Conservation (phyloP, 345 rosid species). For the Luvunga scandens region DNA sequence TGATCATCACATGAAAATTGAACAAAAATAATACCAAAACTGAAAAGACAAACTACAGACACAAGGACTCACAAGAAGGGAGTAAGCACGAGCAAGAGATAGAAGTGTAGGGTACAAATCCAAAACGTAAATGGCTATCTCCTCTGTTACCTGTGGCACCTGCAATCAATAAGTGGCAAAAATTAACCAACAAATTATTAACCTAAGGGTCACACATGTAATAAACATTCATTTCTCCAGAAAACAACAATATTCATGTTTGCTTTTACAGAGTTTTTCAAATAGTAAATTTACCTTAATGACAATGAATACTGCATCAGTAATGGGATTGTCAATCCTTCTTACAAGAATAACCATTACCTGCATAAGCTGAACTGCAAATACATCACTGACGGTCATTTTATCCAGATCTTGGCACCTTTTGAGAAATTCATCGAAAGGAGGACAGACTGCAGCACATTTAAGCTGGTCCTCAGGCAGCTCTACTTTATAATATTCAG, state of each 20-base stretch:
- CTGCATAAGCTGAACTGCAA: conserved; percentile 95
- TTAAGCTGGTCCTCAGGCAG: conserved; percentile 36
- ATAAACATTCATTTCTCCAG: not conserved
- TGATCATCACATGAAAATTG: not conserved
- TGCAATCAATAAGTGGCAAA: conserved; percentile 27
- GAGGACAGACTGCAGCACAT: conserved; percentile 43
- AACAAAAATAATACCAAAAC: not conserved
- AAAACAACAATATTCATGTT: not conserved
- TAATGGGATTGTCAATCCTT: not conserved
- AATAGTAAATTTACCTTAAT: not conserved
- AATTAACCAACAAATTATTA: not conserved
- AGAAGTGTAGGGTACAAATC: conserved; percentile 75
- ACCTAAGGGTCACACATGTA: not conserved
- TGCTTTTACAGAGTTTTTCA: not conserved
- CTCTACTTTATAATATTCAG: conserved; percentile 50
- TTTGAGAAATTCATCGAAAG: conserved; percentile 54
- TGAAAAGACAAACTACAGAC: not conserved
- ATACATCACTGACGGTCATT: conserved; percentile 84
- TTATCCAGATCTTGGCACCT: conserved; percentile 77
- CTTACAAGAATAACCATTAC: conserved; percentile 34
- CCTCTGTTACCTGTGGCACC: conserved; percentile 91
- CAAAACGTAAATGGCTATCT: conserved; percentile 63
- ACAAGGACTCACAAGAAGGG: conserved; percentile 65
- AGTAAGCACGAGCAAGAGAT: conserved; percentile 82
- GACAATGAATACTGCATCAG: not conserved